These are phyloP conservation scores for Monosporascus ibericus DNA, from an alignment of 2,329 filamentous ascomycete species.

Conservation along the genomic window DNA sequence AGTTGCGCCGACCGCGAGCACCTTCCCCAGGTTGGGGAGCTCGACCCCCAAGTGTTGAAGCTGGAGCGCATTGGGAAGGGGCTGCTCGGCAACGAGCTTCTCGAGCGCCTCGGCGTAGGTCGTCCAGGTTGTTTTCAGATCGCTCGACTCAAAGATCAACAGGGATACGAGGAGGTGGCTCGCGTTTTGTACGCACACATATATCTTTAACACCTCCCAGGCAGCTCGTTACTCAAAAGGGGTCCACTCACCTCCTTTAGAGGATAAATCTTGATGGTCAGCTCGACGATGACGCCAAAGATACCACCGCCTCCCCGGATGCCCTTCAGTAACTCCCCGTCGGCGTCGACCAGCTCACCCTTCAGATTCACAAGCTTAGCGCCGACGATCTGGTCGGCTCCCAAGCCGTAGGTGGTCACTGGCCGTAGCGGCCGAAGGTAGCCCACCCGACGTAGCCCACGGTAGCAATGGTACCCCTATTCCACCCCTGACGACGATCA, in stretches of 20 bases:
- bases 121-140: constrained; percentile 19
- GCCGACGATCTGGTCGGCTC: constrained; percentile 30
- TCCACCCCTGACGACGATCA: background rate
- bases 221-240: no score
- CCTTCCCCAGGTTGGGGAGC: constrained; percentile 21
- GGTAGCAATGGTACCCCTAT: constrained; percentile 16
- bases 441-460: constrained; percentile 30
- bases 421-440: constrained; percentile 28
- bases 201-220: no score
- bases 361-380: constrained; percentile 32
- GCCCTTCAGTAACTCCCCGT: constrained; percentile 29
- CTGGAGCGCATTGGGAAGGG: constrained; percentile 12
- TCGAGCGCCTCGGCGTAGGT: constrained; percentile 19
- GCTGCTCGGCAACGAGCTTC: constrained; percentile 7
- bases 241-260: constrained; percentile 19
- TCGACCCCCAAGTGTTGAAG: constrained; percentile 25
- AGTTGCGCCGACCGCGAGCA: constrained; percentile 20
- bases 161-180: constrained; percentile 20
- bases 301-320: constrained; percentile 34
- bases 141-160: constrained; percentile 25
- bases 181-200: background rate
- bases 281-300: constrained; percentile 33
- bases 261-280: constrained; percentile 33
- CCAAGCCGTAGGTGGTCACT: constrained; percentile 26
- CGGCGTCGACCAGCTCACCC: constrained; percentile 31